A percentile compares a stretch with the other conserved stretches of the same genome.
These are phyloP conservation scores for Flammula alnicola DNA, from an alignment of 1,284 basidiomycete species.

Conservation along the genomic window DNA sequence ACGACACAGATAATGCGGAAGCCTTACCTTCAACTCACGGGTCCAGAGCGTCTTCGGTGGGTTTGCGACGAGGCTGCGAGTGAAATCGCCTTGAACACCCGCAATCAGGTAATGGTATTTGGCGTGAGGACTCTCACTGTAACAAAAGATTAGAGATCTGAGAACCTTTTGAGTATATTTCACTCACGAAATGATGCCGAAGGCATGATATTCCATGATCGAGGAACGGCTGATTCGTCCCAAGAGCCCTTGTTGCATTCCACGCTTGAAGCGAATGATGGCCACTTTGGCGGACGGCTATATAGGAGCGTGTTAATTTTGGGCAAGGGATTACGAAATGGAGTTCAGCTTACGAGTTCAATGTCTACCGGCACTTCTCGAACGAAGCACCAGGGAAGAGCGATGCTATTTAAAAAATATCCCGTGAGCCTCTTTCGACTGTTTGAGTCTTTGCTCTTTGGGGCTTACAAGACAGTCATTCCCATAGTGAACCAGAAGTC, in stretches of 20 bases:
- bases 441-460: constrained; percentile 1
- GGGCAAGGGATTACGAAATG: constrained; percentile 10
- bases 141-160: constrained; percentile 3
- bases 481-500: constrained; percentile 76
- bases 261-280: constrained; percentile 64
- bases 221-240: constrained; percentile 64
- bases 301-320: constrained; percentile 8
- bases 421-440: constrained; percentile 20
- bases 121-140: constrained; percentile 67
- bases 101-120: constrained; percentile 79
- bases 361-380: constrained; percentile 72
- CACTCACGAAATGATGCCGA: constrained; percentile 66
- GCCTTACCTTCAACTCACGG: constrained; percentile 66
- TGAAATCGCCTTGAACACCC: constrained; percentile 82
- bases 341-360: constrained; percentile 59
- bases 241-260: constrained; percentile 73
- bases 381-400: constrained; percentile 74
- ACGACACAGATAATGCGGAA: constrained; percentile 2
- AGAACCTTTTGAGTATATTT: constrained; percentile 1
- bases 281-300: constrained; percentile 71
- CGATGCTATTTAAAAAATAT: constrained; percentile 52
- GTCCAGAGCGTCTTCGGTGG: constrained; percentile 74
- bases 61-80: constrained; percentile 67
- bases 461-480: constrained; percentile 71
- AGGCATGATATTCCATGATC: constrained; percentile 70